Percentiles rank a stretch among this genome's conserved stretches.
Conservation (phyloP, 2,329 filamentous ascomycete genomes). For the Xylaria polymorpha region DNA sequence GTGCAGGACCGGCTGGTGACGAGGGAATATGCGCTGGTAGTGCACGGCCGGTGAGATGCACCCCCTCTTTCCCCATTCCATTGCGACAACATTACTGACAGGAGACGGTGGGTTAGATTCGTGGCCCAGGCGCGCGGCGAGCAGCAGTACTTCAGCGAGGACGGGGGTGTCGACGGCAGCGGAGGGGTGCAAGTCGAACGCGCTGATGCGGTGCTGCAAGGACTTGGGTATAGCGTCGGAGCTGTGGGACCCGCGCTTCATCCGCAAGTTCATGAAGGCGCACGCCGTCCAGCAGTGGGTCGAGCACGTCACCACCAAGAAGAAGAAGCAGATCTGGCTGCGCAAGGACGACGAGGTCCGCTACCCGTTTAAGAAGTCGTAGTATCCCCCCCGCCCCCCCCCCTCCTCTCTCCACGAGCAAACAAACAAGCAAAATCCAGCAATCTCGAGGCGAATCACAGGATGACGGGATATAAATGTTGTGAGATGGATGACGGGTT, state of each 20-base stretch:
- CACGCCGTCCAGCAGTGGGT: constrained; percentile 86
- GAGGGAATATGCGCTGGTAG: constrained; percentile 91
- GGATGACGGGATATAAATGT: not conserved
- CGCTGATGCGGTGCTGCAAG: constrained; percentile 98
- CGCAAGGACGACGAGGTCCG: constrained; percentile 82
- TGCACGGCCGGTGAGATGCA: constrained; percentile 79
- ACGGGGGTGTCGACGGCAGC: constrained; percentile 93
- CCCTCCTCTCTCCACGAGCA: not conserved
- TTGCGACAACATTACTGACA: too few relatives aligned
- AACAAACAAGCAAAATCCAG: not conserved
- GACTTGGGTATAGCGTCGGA: constrained; percentile 94
- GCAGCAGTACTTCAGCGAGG: constrained; percentile 90
- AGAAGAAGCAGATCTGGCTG: constrained; percentile 87
- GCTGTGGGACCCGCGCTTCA: constrained; percentile 94
- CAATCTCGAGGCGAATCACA: not conserved
- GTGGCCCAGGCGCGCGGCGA: constrained; percentile 94
- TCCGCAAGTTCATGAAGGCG: constrained; percentile 81
- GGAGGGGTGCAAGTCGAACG: constrained; percentile 97
- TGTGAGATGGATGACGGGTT: not conserved
- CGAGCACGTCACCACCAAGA: constrained; percentile 87
- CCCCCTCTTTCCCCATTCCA: not conserved
- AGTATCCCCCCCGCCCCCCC: not conserved
- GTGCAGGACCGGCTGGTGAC: constrained; percentile 85
- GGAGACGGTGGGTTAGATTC: constrained; percentile 66
- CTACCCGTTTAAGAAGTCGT: constrained; percentile 66